Evolutionary conservation across 164 flowering plant species (phyloP).

Genomic region (Taxillus chinensis): DNA sequence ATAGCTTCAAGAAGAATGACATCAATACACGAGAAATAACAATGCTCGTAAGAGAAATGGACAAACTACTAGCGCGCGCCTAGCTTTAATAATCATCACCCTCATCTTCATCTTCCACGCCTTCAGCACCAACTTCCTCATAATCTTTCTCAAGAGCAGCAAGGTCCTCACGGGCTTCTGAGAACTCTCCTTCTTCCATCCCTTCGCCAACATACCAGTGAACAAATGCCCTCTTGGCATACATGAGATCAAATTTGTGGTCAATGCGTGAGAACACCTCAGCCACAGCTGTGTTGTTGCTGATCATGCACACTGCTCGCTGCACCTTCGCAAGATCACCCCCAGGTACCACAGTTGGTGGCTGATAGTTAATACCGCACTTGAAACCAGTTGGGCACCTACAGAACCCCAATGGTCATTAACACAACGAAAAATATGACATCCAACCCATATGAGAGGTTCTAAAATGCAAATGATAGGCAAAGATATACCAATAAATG

Average conservation of each 20-base stretch:
- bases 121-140: conserved; percentile 43
- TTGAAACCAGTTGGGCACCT: conserved; percentile 56
- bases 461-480: too few species aligned
- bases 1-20: neutral
- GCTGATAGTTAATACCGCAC: conserved; percentile 45
- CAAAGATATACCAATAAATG: too few species aligned
- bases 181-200: conserved; percentile 49
- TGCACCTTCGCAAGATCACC: conserved; percentile 48
- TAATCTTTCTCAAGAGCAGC: conserved; percentile 51
- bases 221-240: conserved; percentile 42
- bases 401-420: neutral
- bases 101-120: conserved; percentile 34
- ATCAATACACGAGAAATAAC: neutral
- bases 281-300: conserved; percentile 50
- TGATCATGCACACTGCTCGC: conserved; percentile 49
- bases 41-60: neutral
- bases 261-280: conserved; percentile 41
- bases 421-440: neutral
- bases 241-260: conserved; percentile 45
- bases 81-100: conserved; percentile 22
- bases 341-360: conserved; percentile 45
- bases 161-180: conserved; percentile 41
- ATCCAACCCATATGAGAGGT: too few species aligned
- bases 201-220: conserved; percentile 53
- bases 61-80: neutral